phyloP scores from a whole-genome alignment of 1,139 yeast species.

The Candida glucosophila region DNA sequence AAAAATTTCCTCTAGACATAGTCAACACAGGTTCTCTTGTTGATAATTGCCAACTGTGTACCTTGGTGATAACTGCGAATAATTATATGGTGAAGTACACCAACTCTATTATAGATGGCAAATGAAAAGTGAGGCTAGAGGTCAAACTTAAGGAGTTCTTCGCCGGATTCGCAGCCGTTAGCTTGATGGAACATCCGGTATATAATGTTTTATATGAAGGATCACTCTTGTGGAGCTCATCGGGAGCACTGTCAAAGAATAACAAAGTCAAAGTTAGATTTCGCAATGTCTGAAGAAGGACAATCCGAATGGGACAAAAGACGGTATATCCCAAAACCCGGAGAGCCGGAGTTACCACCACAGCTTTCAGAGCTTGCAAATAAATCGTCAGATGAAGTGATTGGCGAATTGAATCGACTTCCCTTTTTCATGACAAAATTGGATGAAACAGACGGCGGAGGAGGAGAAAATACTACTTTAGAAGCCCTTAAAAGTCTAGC shows the following conservation, averaged over 20 bases:
- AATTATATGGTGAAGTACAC: too few relatives aligned
- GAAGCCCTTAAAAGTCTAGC: slow-evolving; percentile 91
- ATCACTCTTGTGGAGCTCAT: slow-evolving; percentile 1
- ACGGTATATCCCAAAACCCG: slow-evolving; percentile 62
- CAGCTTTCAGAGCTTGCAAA: slow-evolving; percentile 61
- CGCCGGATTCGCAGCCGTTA: too few relatives aligned
- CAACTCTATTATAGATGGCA: too few relatives aligned
- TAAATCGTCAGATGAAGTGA: slow-evolving; percentile 67
- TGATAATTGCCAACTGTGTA: too few relatives aligned
- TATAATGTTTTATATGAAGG: background rate
- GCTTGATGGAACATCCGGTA: too few relatives aligned
- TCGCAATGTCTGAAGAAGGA: slow-evolving; percentile 4
- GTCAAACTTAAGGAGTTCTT: too few relatives aligned
- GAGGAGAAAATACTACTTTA: slow-evolving; percentile 64
- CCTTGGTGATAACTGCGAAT: too few relatives aligned
- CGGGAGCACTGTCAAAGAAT: background rate
- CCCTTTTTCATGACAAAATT: slow-evolving; percentile 93
- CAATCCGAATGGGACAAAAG: slow-evolving; percentile 42
- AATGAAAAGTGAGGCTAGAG: too few relatives aligned
- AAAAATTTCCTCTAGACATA: too few relatives aligned
- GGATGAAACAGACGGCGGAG: slow-evolving; percentile 70
- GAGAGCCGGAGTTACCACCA: slow-evolving; percentile 79
- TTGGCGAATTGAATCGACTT: slow-evolving; percentile 69
- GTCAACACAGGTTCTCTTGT: too few relatives aligned
- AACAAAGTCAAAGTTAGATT: too few relatives aligned